Percentiles rank a stretch among this genome's conserved stretches.
Conservation (phyloP, 192 early-diverging fungal species). For the Linnemannia exigua region DNA sequence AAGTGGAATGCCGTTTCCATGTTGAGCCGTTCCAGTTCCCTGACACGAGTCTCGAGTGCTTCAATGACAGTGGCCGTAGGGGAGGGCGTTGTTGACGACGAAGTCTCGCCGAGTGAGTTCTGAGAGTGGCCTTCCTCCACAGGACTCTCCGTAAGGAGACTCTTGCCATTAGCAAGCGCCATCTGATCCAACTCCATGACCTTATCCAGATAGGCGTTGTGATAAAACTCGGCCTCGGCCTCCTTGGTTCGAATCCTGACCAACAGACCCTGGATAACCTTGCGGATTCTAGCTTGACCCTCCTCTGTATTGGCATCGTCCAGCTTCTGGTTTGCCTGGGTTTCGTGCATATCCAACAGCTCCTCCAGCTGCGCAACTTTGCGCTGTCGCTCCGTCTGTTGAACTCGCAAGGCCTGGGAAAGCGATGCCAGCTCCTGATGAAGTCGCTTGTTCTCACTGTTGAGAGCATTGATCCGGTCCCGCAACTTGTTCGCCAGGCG, state of each 20-base stretch:
- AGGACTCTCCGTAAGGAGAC: conserved; percentile 6
- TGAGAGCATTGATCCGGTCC: conserved; percentile 45
- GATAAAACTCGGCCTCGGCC: conserved; percentile 54
- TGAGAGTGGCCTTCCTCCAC: conserved; percentile 17
- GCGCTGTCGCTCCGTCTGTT: conserved; percentile 47
- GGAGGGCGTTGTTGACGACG: conserved; percentile 3
- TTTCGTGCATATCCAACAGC: conserved; percentile 50
- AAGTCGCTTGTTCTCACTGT: conserved; percentile 50
- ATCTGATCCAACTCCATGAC: conserved; percentile 52
- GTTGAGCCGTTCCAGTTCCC: conserved; percentile 45
- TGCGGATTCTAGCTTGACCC: conserved; percentile 43
- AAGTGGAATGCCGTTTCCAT: conserved; percentile 45
- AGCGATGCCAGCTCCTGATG: conserved; percentile 34
- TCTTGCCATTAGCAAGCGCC: conserved; percentile 44
- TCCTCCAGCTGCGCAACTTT: conserved; percentile 44
- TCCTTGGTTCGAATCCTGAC: conserved; percentile 54
- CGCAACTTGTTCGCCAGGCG: conserved; percentile 44
- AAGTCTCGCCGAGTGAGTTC: conserved; percentile 4
- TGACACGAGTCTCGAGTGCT: conserved; percentile 31
- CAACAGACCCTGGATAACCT: conserved; percentile 52
- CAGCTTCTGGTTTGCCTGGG: conserved; percentile 11
- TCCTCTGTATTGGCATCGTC: conserved; percentile 48
- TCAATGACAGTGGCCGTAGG: conserved; percentile 23
- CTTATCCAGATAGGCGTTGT: conserved; percentile 56
- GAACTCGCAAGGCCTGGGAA: conserved; percentile 31